These are phyloP conservation scores for Mallotus nudiflorus DNA, from an alignment of 345 rosid species.

Conservation along the genomic window DNA sequence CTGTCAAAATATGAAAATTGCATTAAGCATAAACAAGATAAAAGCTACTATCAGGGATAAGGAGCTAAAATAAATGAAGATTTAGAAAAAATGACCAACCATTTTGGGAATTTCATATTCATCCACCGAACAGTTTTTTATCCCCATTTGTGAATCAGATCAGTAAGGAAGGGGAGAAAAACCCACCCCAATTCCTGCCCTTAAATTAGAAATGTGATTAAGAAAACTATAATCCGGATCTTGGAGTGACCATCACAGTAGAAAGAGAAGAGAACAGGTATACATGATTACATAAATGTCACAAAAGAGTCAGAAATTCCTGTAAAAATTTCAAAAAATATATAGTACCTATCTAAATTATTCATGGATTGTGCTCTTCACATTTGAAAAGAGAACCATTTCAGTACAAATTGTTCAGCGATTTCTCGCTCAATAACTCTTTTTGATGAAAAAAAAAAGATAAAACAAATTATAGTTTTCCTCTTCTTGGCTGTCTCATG, in stretches of 20 bases:
- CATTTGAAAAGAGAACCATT: background rate
- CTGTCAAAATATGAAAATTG: background rate
- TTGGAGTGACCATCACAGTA: too few relatives aligned
- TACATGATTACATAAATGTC: too few relatives aligned
- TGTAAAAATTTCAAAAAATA: background rate
- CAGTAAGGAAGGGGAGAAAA: background rate
- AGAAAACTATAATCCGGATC: too few relatives aligned
- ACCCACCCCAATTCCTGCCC: background rate
- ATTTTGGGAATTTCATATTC: too few relatives aligned
- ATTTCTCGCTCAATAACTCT: too few relatives aligned
- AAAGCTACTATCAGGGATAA: too few relatives aligned
- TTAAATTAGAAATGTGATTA: too few relatives aligned
- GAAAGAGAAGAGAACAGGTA: too few relatives aligned
- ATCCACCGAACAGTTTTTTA: background rate
- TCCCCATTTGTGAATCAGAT: background rate
- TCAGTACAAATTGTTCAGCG: background rate
- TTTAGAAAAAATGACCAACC: background rate
- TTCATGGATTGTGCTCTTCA: background rate
- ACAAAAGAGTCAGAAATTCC: background rate
- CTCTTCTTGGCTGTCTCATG: background rate
- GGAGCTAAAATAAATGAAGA: background rate
- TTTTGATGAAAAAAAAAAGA: too few relatives aligned
- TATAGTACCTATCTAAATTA: too few relatives aligned
- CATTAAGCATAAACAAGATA: background rate
- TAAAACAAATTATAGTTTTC: background rate